Evolutionary conservation across 1,139 yeast genomes (phyloP).

Genomic region (Diutina mesorugosa): DNA sequence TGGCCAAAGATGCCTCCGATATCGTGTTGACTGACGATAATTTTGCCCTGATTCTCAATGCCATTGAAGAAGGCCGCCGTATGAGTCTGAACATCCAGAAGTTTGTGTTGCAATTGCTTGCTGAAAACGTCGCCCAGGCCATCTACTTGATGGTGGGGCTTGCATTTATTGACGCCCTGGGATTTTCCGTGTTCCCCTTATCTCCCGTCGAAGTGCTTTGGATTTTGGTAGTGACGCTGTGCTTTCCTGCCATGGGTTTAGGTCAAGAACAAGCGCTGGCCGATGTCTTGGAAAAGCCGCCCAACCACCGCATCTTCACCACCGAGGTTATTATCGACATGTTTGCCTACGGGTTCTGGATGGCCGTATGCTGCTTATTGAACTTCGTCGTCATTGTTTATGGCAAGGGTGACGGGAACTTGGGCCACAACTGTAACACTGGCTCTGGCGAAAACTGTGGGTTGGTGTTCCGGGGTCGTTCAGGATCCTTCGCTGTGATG

Average conservation of each 20-base stretch:
- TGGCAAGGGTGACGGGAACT: constrained; percentile 18
- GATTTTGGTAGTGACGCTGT: constrained; percentile 24
- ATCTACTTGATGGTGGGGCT: constrained; percentile 24
- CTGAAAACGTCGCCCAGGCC: constrained; percentile 74
- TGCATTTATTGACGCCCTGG: constrained; percentile 18
- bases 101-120: constrained; percentile 64
- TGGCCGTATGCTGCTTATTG: constrained; percentile 21
- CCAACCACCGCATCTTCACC: constrained; percentile 19
- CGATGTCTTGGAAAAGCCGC: constrained; percentile 18
- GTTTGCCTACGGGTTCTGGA: constrained; percentile 22
- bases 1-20: constrained; percentile 72
- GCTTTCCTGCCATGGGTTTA: constrained; percentile 29
- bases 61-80: constrained; percentile 73
- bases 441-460: constrained; percentile 25
- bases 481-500: constrained; percentile 73
- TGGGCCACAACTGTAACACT: constrained; percentile 17
- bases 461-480: constrained; percentile 66
- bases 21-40: constrained; percentile 66
- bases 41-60: constrained; percentile 65
- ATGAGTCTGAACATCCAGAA: constrained; percentile 75
- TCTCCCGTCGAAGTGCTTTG: constrained; percentile 25
- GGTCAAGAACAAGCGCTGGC: constrained; percentile 22
- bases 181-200: constrained; percentile 22
- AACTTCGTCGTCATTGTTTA: constrained; percentile 19
- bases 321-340: constrained; percentile 20